A percentile compares a stretch with the other conserved stretches of the same genome.
Conservation (phyloP, 2,329 filamentous ascomycete species). For the Alternaria triticina region DNA sequence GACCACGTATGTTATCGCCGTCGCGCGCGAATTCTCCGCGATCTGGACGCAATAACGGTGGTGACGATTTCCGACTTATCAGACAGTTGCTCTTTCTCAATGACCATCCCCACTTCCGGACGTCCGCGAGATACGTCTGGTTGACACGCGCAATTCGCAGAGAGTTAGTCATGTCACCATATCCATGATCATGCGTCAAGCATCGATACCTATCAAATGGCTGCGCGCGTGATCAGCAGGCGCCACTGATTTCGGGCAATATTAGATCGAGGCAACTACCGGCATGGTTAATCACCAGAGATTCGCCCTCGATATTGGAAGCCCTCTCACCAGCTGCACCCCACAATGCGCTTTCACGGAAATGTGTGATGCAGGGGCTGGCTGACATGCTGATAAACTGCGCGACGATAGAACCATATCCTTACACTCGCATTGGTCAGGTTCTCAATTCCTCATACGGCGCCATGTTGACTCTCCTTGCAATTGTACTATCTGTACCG, state of each 20-base stretch:
- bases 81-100: not conserved
- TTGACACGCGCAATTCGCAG: not conserved
- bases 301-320: constrained; percentile 16
- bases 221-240: not conserved
- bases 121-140: not conserved
- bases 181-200: not conserved
- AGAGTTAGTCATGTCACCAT: not conserved
- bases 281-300: constrained; percentile 6
- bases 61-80: not conserved
- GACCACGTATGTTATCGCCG: not conserved
- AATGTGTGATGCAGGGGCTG: not conserved
- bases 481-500: constrained; percentile 8
- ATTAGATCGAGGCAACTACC: not conserved
- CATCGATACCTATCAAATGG: not conserved
- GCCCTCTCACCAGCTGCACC: constrained; percentile 16
- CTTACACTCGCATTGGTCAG: not conserved
- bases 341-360: constrained; percentile 16
- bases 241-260: not conserved
- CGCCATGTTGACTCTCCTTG: constrained; percentile 14
- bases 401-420: not conserved
- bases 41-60: not conserved
- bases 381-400: not conserved
- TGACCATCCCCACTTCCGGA: not conserved
- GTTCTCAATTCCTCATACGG: not conserved
- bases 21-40: not conserved